phyloP scores from a whole-genome alignment of 208 protist species.

The Polymyxa betae region DNA sequence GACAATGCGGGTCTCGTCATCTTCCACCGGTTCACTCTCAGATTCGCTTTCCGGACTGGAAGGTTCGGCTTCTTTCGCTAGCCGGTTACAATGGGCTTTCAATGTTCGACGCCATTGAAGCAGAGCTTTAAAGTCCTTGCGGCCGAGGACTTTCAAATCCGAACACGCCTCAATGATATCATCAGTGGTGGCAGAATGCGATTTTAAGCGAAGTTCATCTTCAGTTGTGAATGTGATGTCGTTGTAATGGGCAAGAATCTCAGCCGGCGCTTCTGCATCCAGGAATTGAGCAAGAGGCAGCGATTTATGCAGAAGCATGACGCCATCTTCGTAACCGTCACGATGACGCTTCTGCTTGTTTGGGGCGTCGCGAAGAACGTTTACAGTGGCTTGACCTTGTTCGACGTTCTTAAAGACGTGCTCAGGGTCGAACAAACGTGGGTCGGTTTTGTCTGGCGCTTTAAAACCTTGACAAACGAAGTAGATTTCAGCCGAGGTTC shows the following conservation, averaged over 20 bases:
- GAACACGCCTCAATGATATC: not conserved
- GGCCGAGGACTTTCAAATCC: constrained; percentile 52
- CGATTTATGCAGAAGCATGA: constrained; percentile 48
- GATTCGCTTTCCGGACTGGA: not conserved
- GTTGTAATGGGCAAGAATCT: constrained; percentile 13
- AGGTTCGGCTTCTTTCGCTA: not conserved
- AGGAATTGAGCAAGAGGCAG: not conserved
- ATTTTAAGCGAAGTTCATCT: not conserved
- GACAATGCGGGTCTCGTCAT: not conserved
- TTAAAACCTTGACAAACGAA: constrained; percentile 87
- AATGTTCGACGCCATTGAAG: constrained; percentile 36
- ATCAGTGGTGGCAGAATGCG: constrained; percentile 49
- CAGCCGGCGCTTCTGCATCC: not conserved
- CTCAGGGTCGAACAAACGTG: constrained; percentile 65
- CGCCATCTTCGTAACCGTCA: constrained; percentile 32
- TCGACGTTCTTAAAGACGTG: constrained; percentile 52
- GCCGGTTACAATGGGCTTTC: not conserved
- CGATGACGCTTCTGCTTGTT: constrained; percentile 18
- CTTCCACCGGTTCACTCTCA: not conserved
- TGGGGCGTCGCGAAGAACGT: constrained; percentile 37
- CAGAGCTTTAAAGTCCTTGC: not conserved
- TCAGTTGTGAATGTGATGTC: not conserved
- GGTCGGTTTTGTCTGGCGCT: constrained; percentile 83
- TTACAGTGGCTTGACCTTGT: not conserved
- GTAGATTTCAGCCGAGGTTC: constrained; percentile 95